These are phyloP conservation scores for Pezizomycotina sp. DNA, from an alignment of 2,329 filamentous ascomycete genomes.

Conservation along the genomic window DNA sequence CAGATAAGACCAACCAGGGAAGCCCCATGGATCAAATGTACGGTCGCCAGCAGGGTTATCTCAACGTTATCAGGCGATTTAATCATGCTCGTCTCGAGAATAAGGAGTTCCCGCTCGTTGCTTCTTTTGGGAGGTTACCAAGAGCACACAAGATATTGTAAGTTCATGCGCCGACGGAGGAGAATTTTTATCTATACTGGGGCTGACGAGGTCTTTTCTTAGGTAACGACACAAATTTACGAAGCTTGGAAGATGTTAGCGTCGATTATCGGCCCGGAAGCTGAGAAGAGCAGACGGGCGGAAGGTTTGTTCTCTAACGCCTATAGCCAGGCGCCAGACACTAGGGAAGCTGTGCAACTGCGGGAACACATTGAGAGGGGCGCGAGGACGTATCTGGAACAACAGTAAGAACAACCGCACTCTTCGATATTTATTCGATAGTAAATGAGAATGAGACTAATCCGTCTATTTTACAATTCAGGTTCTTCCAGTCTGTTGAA, in stretches of 20 bases:
- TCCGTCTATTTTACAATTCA: too few relatives aligned
- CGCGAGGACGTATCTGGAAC: slow-evolving; percentile 23
- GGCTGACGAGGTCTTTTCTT: background rate
- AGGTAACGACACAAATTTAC: slow-evolving; percentile 25
- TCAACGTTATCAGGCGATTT: slow-evolving; percentile 21
- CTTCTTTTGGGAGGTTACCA: slow-evolving; percentile 23
- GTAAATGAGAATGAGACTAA: too few relatives aligned
- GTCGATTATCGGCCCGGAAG: slow-evolving; percentile 21
- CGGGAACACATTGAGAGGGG: slow-evolving; percentile 24
- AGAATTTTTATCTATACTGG: background rate
- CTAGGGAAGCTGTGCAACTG: slow-evolving; percentile 21
- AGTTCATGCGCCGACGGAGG: slow-evolving; percentile 2
- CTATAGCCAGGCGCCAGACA: slow-evolving; percentile 22
- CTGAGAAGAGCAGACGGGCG: too few relatives aligned
- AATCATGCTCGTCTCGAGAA: slow-evolving; percentile 23
- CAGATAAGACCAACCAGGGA: slow-evolving; percentile 17
- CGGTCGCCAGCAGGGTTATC: slow-evolving; percentile 22
- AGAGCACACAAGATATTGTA: slow-evolving; percentile 23
- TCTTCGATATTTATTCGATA: background rate
- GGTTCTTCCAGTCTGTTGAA: slow-evolving; percentile 63
- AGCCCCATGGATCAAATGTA: slow-evolving; percentile 19
- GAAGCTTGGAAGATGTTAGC: slow-evolving; percentile 25
- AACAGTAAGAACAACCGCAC: slow-evolving; percentile 25
- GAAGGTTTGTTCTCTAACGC: slow-evolving; percentile 23
- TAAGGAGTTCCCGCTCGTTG: slow-evolving; percentile 21